These are phyloP conservation scores for Phytophthora podocarpi DNA, from an alignment of 352 stramenopile species.

Conservation along the genomic window DNA sequence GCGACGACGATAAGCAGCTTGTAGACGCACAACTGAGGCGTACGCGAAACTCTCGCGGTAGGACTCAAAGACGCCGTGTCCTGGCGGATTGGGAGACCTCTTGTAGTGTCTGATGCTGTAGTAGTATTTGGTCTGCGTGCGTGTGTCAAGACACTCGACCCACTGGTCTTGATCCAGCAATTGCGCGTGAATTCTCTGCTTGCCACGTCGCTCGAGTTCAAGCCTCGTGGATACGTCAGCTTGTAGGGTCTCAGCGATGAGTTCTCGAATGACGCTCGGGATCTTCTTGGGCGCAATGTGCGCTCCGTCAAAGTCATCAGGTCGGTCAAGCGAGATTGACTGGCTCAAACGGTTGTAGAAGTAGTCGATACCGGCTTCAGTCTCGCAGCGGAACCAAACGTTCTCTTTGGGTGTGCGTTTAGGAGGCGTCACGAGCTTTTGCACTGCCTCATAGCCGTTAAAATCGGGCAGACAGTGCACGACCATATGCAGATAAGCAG, in stretches of 20 bases:
- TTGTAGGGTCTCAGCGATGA: conserved; percentile 51
- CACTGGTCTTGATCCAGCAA: conserved; percentile 69
- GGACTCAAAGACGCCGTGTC: conserved; percentile 53
- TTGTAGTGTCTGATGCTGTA: conserved; percentile 69
- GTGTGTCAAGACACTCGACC: conserved; percentile 62
- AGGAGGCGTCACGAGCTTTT: conserved; percentile 51
- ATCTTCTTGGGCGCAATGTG: conserved; percentile 38
- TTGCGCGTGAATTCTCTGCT: conserved; percentile 42
- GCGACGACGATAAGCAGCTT: conserved; percentile 61
- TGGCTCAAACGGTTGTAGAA: conserved; percentile 73
- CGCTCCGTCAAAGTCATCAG: conserved; percentile 62
- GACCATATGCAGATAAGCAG: conserved; percentile 62
- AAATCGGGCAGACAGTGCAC: conserved; percentile 57
- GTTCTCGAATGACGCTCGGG: conserved; percentile 46
- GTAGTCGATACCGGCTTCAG: conserved; percentile 49
- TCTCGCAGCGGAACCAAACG: conserved; percentile 65
- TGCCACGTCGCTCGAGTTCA: conserved; percentile 58
- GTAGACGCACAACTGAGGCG: conserved; percentile 55
- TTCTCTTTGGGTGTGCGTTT: conserved; percentile 57
- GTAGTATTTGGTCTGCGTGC: conserved; percentile 57
- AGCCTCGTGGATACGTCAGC: conserved; percentile 46
- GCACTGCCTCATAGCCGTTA: conserved; percentile 43
- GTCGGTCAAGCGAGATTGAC: conserved; percentile 42
- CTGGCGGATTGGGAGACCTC: conserved; percentile 40
- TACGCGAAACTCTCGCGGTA: conserved; percentile 60